Conservation (phyloP, 129 eudicot species). For the Saposhnikovia divaricata region DNA sequence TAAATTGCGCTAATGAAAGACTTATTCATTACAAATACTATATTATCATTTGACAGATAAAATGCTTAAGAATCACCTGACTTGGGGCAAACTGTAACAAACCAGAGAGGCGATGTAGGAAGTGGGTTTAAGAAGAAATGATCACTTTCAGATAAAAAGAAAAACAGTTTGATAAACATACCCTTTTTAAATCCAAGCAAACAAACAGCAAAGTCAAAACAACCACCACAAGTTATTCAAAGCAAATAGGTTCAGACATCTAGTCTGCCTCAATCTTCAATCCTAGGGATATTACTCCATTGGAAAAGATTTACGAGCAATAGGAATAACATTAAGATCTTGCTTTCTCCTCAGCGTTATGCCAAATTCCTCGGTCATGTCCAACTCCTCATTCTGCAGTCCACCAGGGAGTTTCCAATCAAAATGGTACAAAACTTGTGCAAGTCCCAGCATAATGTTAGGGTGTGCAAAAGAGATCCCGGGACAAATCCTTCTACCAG, state of each 20-base stretch:
- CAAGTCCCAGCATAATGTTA: too few relatives aligned
- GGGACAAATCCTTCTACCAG: too few relatives aligned
- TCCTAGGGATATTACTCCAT: background rate
- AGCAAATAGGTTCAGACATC: slow-evolving; percentile 7
- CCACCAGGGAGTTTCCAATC: too few relatives aligned
- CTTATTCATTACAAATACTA: too few relatives aligned
- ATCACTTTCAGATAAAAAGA: background rate
- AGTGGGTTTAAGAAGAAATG: background rate
- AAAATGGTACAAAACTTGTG: too few relatives aligned
- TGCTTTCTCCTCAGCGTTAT: background rate
- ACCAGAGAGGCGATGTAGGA: background rate
- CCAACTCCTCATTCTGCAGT: background rate
- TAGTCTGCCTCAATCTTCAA: background rate
- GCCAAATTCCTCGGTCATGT: too few relatives aligned
- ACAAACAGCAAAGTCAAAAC: background rate
- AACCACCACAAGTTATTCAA: background rate
- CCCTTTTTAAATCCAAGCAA: background rate
- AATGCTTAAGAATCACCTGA: too few relatives aligned
- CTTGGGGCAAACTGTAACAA: too few relatives aligned
- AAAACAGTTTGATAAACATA: background rate
- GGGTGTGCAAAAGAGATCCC: too few relatives aligned
- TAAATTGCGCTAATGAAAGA: too few relatives aligned
- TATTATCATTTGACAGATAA: too few relatives aligned
- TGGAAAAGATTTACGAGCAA: background rate
- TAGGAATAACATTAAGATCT: too few relatives aligned